Percentiles rank a stretch among this genome's conserved stretches.
phyloP scores from a whole-genome alignment of 345 rosid species.

The Ceriops tagal region DNA sequence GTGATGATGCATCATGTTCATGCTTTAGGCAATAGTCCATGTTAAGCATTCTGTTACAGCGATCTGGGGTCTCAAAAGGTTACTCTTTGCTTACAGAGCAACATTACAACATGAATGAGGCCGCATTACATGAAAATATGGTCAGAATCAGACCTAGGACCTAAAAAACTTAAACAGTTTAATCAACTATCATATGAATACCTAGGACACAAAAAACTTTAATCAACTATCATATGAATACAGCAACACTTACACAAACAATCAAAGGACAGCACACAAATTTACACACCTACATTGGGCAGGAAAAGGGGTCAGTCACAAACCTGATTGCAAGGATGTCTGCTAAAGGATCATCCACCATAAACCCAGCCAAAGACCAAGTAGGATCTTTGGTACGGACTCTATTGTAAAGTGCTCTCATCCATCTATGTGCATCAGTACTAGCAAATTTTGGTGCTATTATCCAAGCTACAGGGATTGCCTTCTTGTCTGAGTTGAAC shows the following conservation, averaged over 20 bases:
- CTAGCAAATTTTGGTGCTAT: constrained; percentile 62
- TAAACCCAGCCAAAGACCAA: constrained; percentile 93
- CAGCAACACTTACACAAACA: neutral
- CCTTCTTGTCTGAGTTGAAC: constrained; percentile 88
- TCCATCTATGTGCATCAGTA: constrained; percentile 72
- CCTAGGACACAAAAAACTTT: neutral
- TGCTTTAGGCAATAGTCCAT: too few relatives aligned
- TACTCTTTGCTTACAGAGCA: neutral
- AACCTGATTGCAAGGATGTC: constrained; percentile 74
- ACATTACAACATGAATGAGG: neutral
- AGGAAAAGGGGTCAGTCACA: constrained; percentile 13
- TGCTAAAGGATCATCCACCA: constrained; percentile 82
- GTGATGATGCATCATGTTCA: too few relatives aligned
- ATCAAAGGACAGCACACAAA: neutral
- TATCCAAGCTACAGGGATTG: constrained; percentile 96
- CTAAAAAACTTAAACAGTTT: neutral
- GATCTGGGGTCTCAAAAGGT: neutral
- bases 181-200: neutral
- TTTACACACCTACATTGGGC: neutral
- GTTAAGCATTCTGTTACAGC: too few relatives aligned
- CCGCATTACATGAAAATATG: neutral
- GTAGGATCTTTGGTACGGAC: constrained; percentile 74
- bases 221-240: neutral
- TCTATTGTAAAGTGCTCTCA: constrained; percentile 89
- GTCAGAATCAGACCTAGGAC: neutral